Base-by-base conservation (phyloP, 768 basidiomycete species). In the Lentinula sp. region DNA sequence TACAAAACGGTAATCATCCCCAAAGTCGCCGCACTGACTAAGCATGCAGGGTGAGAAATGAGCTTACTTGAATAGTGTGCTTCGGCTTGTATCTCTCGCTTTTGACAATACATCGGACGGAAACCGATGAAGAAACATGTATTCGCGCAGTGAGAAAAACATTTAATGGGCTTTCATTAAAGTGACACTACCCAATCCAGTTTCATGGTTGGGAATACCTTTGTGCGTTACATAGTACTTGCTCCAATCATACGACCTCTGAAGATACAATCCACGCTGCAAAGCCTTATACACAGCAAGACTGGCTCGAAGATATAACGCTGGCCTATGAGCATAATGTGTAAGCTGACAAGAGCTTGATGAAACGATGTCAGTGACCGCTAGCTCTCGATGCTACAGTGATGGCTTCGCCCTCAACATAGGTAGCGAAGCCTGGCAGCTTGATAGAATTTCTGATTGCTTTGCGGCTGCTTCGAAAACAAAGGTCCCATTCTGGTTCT, bases 331-430 rank as follows among this genome's bases (percentile, higher is more conserved):
- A 46, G 1, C 62, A 69, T 35, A 61, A 65, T 28, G 66, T 74
- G 72, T 72, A 23, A 51, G 69, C 56, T 28, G 28, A 7, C 3
- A 61, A 15, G n/a, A 18, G n/a, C 18, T 39, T 23, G 18, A 23
- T 8, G 9, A 39, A 39, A 13, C 7, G 37, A 8, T 8, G 9
- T 10, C 28, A n/a, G 9, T 48, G 43, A 45, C 35, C 39, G 8
- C 18, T 42, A 2, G 4, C 8, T 16, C 8, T 11, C 8, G 8
- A 51, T 18, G 13, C 37, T 35, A 9, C 60, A 69, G 68, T 35
- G 78, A 80, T 55, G 80, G 73, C 4, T 80, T 81, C 63, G 78
- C 76, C 3, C 67, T 80, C n/a, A 81, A 81, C 65, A 68, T 80
- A 32, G 79, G 79, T 32, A 70, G 67, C 18, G 77, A 80, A 63